Evolutionary conservation across 2,329 filamentous ascomycete species (phyloP), one percentile per base, ranked within the genome.

Genomic region (Colletotrichum sidae): DNA sequence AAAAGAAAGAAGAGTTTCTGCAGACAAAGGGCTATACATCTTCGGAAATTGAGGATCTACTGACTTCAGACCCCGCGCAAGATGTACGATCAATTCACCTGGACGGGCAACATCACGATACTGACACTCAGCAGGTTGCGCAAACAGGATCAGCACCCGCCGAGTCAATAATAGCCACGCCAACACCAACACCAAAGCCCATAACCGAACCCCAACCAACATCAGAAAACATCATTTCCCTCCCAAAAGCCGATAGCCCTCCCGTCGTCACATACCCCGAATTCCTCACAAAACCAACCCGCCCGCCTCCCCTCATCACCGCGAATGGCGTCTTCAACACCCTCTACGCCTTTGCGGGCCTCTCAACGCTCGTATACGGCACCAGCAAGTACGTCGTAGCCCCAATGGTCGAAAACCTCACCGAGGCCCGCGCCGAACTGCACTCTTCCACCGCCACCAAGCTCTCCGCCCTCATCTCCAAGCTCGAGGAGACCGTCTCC

Each of bases 1-100:
- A 92, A 60, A 90, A 88, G 77, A 97, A 97, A 80, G 81, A 86
- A 17, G 85, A 86, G 8, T 97, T 97, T 70, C 80, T 97, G 2
- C 85, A 89, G 72, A 87, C 87, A 55, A 97, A 97, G 76, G 92
- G 92, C 4, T 80, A 97, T 8, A 80, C 79, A 4, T 80, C 85
- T 5, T 82, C 84, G 38, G 88, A 95, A 67, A 92, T 97, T 67
- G 81, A 92, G 69, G 80, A 81, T 54, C 81, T 97, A 8, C 78
- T 97, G 13, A 74, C 69, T 4, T 72, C 77, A 53, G 12, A 61
- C n/a, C 17, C 62, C 15, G 37, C 49, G 34, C 49, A 53, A 65
- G 33, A 49, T 54, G 35, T 45, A 37, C n/a, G 60, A 37, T 12
- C 45, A 15, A 15, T 12, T 60, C 34, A 11, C 34, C 15, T 25